Evolutionary conservation across 2,329 filamentous ascomycete species (phyloP).

Genomic region (Monilinia polystroma): DNA sequence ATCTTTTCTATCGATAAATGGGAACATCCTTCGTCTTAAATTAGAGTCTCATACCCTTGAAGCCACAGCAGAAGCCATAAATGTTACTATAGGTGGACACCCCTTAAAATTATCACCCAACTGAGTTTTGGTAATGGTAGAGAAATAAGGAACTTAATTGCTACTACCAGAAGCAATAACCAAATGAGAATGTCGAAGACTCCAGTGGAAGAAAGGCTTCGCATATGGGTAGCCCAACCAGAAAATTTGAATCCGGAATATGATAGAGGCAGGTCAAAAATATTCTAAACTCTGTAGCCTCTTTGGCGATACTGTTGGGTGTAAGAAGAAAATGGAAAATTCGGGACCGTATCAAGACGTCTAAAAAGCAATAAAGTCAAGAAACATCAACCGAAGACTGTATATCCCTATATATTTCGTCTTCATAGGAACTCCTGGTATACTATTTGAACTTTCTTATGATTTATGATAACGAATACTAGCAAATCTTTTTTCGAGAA

Average conservation of each 20-base stretch:
- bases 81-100: conserved; percentile 54
- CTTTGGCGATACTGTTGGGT: conserved; percentile 52
- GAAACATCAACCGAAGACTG: conserved; percentile 49
- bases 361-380: conserved; percentile 45
- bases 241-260: conserved; percentile 54
- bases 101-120: conserved; percentile 56
- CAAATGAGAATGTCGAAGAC: conserved; percentile 43
- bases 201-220: conserved; percentile 32
- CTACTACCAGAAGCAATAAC: conserved; percentile 48
- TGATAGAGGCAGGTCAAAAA: conserved; percentile 45
- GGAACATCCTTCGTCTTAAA: conserved; percentile 51
- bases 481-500: conserved; percentile 43
- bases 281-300: conserved; percentile 45
- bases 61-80: conserved; percentile 46
- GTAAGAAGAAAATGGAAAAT: conserved; percentile 50
- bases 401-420: conserved; percentile 45
- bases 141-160: conserved; percentile 65
- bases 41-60: conserved; percentile 47
- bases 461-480: too few species aligned
- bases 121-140: conserved; percentile 70
- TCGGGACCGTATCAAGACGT: conserved; percentile 50
- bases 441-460: not conserved
- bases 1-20: conserved; percentile 59
- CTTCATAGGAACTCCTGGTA: conserved; percentile 43
- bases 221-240: conserved; percentile 30